These are phyloP conservation scores for Candida nonsorbophila DNA, from an alignment of 805 yeast species.

Conservation along the genomic window DNA sequence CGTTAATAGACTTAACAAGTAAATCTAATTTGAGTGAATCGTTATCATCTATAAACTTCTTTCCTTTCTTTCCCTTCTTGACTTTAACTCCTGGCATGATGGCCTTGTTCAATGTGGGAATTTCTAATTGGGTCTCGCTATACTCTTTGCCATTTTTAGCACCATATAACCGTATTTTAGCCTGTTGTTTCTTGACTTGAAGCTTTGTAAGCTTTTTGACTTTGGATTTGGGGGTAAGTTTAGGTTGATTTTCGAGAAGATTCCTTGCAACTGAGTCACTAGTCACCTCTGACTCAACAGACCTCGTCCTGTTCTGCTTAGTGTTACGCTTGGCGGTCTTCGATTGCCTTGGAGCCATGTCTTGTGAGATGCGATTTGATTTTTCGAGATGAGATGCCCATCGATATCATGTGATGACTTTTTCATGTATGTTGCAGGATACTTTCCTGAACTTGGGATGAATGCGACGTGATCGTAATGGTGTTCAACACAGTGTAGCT, in stretches of 20 bases:
- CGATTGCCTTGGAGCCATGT: constrained; percentile 57
- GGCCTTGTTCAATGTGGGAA: constrained; percentile 79
- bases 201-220: constrained; percentile 45
- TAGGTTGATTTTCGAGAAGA: constrained; percentile 53
- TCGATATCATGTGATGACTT: too few relatives aligned
- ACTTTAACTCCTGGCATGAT: constrained; percentile 77
- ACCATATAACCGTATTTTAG: constrained; percentile 63
- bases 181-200: constrained; percentile 61
- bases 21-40: constrained; percentile 60
- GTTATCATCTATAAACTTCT: constrained; percentile 68
- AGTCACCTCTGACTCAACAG: constrained; percentile 60
- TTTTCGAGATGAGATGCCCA: too few relatives aligned
- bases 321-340: constrained; percentile 53
- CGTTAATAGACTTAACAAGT: constrained; percentile 76
- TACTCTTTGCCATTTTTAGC: constrained; percentile 52
- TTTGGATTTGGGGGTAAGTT: constrained; percentile 54
- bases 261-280: constrained; percentile 68
- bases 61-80: constrained; percentile 83
- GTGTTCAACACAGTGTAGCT: too few relatives aligned
- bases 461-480: too few relatives aligned
- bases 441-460: too few relatives aligned
- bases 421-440: too few relatives aligned
- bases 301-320: constrained; percentile 49
- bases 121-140: constrained; percentile 70
- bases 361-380: not conserved